These are phyloP conservation scores for Colletotrichum sp. DNA, from an alignment of 2,329 filamentous ascomycete genomes.

Conservation along the genomic window DNA sequence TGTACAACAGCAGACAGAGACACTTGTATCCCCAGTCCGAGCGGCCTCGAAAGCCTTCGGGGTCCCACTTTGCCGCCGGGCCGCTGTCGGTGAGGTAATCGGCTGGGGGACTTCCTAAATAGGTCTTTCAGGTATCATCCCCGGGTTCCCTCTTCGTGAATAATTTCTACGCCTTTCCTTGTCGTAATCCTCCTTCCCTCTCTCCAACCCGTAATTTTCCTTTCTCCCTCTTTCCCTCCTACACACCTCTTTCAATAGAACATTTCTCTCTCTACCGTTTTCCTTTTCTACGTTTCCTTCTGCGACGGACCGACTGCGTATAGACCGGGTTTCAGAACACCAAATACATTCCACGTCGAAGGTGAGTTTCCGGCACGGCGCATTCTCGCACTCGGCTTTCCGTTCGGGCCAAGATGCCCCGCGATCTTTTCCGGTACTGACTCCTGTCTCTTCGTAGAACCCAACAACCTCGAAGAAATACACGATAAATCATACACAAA, in stretches of 20 bases:
- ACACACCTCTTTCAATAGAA: background rate
- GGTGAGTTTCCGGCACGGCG: background rate
- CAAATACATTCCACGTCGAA: background rate
- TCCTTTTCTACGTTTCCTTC: background rate
- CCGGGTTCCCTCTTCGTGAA: conserved; percentile 5
- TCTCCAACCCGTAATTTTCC: background rate
- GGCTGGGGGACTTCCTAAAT: conserved; percentile 15
- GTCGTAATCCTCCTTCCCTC: background rate
- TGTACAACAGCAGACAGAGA: background rate
- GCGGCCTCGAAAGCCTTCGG: background rate
- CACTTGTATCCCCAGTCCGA: background rate
- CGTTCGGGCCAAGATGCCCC: conserved; percentile 9
- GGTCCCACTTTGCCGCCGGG: conserved; percentile 13
- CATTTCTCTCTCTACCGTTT: background rate
- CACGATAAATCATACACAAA: background rate
- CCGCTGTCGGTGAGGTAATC: conserved; percentile 22
- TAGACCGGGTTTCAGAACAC: background rate
- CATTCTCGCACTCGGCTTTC: background rate
- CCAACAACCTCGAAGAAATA: background rate
- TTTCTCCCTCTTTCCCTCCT: background rate
- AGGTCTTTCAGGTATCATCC: conserved; percentile 22
- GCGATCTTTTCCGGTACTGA: background rate
- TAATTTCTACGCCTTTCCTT: conserved; percentile 3
- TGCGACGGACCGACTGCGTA: background rate
- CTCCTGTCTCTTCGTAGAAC: background rate